A percentile compares a stretch with the other conserved stretches of the same genome.
These are phyloP conservation scores for Candida adriatica DNA, from an alignment of 805 yeast species.

Conservation along the genomic window DNA sequence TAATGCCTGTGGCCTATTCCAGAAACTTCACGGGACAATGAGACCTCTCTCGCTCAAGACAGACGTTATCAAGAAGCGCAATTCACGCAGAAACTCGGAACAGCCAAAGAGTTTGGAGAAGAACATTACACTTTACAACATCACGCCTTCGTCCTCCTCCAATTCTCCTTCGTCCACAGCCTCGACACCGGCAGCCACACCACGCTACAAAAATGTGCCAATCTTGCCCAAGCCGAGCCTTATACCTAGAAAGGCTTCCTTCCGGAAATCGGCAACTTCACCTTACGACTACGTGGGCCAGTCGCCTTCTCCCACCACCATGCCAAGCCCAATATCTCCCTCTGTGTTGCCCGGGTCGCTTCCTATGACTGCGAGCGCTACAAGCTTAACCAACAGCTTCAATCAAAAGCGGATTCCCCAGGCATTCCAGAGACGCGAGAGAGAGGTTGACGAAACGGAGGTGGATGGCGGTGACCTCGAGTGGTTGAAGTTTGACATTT, in stretches of 20 bases:
- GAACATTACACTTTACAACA: constrained; percentile 15
- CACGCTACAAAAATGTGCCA: constrained; percentile 22
- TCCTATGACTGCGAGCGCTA: constrained; percentile 15
- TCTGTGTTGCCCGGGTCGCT: constrained; percentile 15
- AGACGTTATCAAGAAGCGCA: constrained; percentile 82
- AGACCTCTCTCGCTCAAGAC: constrained; percentile 86
- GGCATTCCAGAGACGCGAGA: constrained; percentile 15
- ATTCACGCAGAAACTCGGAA: constrained; percentile 24
- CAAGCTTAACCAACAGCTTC: constrained; percentile 21
- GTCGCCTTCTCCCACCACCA: constrained; percentile 21
- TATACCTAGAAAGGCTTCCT: constrained; percentile 6
- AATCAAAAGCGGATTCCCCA: constrained; percentile 25
- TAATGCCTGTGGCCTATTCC: constrained; percentile 90
- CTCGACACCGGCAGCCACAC: constrained; percentile 7
- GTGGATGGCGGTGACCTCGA: constrained; percentile 20
- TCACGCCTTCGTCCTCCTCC: constrained; percentile 19
- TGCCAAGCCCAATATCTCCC: constrained; percentile 24
- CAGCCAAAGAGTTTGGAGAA: constrained; percentile 19
- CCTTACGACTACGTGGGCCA: constrained; percentile 16
- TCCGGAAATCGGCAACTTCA: constrained; percentile 10
- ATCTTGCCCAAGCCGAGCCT: constrained; percentile 23
- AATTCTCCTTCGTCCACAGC: constrained; percentile 16
- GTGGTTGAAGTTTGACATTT: constrained; percentile 25
- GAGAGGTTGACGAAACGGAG: constrained; percentile 13
- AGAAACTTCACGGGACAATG: constrained; percentile 87